Percentiles rank a stretch among this genome's conserved stretches.
phyloP scores from a whole-genome alignment of 257 asterid species.

The Hygrophila difformis region DNA sequence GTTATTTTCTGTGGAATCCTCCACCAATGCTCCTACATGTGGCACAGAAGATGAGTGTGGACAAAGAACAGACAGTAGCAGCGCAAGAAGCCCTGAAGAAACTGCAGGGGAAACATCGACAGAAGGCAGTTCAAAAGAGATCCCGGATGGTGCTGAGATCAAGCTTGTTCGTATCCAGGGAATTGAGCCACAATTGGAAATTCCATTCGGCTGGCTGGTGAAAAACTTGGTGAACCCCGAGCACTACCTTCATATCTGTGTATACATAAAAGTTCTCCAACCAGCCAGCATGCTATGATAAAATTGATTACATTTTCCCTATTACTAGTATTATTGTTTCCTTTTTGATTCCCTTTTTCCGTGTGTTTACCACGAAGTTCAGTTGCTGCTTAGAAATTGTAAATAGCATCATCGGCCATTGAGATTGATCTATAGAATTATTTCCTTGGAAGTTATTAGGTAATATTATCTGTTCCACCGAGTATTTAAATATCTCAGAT shows the following conservation, averaged over 20 bases:
- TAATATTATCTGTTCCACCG: too few species aligned
- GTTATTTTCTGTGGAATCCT: slow-evolving; percentile 38
- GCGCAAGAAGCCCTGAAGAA: slow-evolving; percentile 27
- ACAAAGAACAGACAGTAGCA: slow-evolving; percentile 32
- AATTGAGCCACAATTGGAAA: slow-evolving; percentile 72
- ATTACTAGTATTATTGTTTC: too few species aligned
- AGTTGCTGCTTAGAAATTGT: too few species aligned
- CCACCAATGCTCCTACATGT: slow-evolving; percentile 6
- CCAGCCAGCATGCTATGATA: too few species aligned
- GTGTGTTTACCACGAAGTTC: too few species aligned
- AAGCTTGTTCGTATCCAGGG: slow-evolving; percentile 86
- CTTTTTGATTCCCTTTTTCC: too few species aligned
- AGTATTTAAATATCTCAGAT: too few species aligned
- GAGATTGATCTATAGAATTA: too few species aligned
- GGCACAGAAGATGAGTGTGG: slow-evolving; percentile 34
- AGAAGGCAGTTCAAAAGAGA: slow-evolving; percentile 17
- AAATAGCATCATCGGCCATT: too few species aligned
- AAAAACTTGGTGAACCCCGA: slow-evolving; percentile 92
- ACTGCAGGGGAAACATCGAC: slow-evolving; percentile 23
- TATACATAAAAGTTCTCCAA: slow-evolving; percentile 57
- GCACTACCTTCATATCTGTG: slow-evolving; percentile 85
- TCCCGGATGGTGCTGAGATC: slow-evolving; percentile 41
- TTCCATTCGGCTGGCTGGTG: slow-evolving; percentile 92
- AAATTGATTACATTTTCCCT: too few species aligned
- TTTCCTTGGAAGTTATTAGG: too few species aligned